Base-by-base conservation (phyloP, 2,329 filamentous ascomycete genomes). In the Diaporthe ampelina region DNA sequence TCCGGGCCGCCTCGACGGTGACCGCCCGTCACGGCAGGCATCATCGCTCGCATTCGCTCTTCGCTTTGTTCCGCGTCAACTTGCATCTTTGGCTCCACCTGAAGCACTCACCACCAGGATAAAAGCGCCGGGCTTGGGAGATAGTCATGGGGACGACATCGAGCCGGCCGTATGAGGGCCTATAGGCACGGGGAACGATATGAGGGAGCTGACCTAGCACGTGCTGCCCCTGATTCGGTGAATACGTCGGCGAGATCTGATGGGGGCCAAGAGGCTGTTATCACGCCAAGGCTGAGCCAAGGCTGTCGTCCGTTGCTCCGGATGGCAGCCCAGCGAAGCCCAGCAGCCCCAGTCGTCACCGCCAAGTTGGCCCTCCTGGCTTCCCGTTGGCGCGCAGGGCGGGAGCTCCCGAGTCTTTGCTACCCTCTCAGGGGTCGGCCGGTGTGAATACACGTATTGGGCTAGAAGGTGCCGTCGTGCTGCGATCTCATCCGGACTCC, bases 241-340 rank as follows among this genome's bases (percentile, higher is more conserved):
- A 40, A 54, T 54, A 11, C 32, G n/a, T 68, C 63, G 63, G 63
- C 63, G 45, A 68, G 63, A 68, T 21, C 15, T 37, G 15, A 52
- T 54, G 48, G 45, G 32, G 63, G 63, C 63, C 63, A 68, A 68
- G 63, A 54, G 63, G 63, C 63, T 54, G 48, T 54, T 61, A 63
- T 61, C 69, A 63, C 21, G 69, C 70, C 70, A 72, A 72, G 69
- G 70, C 45, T 72, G 57, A 56, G 57, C 70, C 57, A 72, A 72
- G 57, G 50, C 40, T 35, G 48, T 40, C 48, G 43, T 45, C 48
- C 63, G 32, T 54, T 68, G 48, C 63, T 54, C 61, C 45, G 61
- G 48, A 52, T 40, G 45, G 29, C 63, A 48, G 61, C 19, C 45
- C 45, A 48, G 45, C 45, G 6, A 43, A 43, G 40, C 40, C 13